Percentiles rank a stretch among this genome's conserved stretches.
Evolutionary conservation across 2,329 filamentous ascomycete genomes (phyloP).

Genomic region (Harringtonia aguacate): DNA sequence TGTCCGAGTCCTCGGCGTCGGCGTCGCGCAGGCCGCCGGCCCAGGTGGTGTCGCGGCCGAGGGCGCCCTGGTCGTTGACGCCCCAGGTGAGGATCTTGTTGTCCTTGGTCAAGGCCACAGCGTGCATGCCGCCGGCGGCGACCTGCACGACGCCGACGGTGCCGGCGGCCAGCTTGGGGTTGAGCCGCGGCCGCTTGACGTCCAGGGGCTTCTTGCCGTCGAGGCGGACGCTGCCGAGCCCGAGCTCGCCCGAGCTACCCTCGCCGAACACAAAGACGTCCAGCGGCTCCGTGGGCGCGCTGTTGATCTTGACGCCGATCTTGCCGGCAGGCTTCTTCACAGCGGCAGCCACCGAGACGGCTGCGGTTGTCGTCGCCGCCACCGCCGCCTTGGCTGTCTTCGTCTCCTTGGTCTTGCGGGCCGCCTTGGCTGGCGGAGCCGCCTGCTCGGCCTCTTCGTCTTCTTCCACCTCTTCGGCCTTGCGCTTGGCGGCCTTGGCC

Average conservation of each 20-base stretch:
- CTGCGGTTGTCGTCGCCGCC: conserved; percentile 16
- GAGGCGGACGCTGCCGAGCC: conserved; percentile 58
- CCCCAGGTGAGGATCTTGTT: conserved; percentile 81
- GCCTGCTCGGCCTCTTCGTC: not conserved
- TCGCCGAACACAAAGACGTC: conserved; percentile 76
- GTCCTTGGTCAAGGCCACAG: conserved; percentile 63
- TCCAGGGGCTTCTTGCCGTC: conserved; percentile 53
- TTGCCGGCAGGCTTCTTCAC: conserved; percentile 29
- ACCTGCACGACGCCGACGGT: conserved; percentile 61
- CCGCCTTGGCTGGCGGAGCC: conserved; percentile 6
- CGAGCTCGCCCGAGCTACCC: conserved; percentile 71
- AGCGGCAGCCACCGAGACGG: conserved; percentile 20
- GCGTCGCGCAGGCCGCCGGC: conserved; percentile 46
- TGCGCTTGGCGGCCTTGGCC: conserved; percentile 10
- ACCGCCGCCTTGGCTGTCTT: conserved; percentile 7
- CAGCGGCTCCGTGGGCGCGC: conserved; percentile 49
- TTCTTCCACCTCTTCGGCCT: conserved; percentile 2
- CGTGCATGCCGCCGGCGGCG: conserved; percentile 75
- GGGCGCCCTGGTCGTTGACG: conserved; percentile 74
- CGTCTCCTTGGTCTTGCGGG: conserved; percentile 10
- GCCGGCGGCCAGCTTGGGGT: conserved; percentile 44
- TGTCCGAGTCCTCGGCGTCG: conserved; percentile 32
- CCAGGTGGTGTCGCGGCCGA: conserved; percentile 62
- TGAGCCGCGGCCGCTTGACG: conserved; percentile 64
- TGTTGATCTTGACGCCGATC: conserved; percentile 41